Evolutionary conservation across 345 rosid species (phyloP).

Genomic region (Sisymbrium altissimum): DNA sequence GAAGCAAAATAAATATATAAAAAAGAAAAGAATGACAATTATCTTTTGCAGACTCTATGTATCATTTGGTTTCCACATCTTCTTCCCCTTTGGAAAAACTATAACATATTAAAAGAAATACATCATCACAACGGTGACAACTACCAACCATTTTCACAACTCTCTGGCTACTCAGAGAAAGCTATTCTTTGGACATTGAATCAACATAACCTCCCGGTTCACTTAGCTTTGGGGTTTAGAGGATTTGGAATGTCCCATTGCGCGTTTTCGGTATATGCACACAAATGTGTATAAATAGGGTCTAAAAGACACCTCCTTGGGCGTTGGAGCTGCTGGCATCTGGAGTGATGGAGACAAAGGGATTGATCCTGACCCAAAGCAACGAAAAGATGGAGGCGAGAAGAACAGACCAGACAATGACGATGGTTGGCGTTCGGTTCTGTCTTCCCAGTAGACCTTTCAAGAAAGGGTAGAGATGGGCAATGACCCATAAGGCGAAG

Average conservation of each 20-base stretch:
- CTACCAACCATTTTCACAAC: slow-evolving; percentile 12
- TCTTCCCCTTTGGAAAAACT: slow-evolving; percentile 6
- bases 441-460: slow-evolving; percentile 96
- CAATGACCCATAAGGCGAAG: slow-evolving; percentile 96
- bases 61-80: slow-evolving; percentile 21
- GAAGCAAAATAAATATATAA: neutral
- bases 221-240: neutral
- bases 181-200: slow-evolving; percentile 11
- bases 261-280: slow-evolving; percentile 19
- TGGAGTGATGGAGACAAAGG: slow-evolving; percentile 56
- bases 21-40: slow-evolving; percentile 9
- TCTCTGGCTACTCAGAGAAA: slow-evolving; percentile 18
- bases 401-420: slow-evolving; percentile 96
- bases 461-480: slow-evolving; percentile 96
- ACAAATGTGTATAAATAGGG: slow-evolving; percentile 25
- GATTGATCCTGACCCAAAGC: slow-evolving; percentile 98
- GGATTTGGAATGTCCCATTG: slow-evolving; percentile 12
- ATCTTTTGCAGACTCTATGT: slow-evolving; percentile 14
- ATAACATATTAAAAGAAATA: neutral
- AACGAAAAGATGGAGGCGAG: slow-evolving; percentile 97
- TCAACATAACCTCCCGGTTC: neutral
- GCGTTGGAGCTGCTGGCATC: slow-evolving; percentile 50
- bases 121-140: slow-evolving; percentile 18
- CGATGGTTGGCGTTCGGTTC: slow-evolving; percentile 95
- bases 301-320: slow-evolving; percentile 62